A percentile compares a stretch with the other conserved stretches of the same genome.
Conservation (phyloP, 1,284 basidiomycete genomes). For the Moesziomyces parantarcticus region DNA sequence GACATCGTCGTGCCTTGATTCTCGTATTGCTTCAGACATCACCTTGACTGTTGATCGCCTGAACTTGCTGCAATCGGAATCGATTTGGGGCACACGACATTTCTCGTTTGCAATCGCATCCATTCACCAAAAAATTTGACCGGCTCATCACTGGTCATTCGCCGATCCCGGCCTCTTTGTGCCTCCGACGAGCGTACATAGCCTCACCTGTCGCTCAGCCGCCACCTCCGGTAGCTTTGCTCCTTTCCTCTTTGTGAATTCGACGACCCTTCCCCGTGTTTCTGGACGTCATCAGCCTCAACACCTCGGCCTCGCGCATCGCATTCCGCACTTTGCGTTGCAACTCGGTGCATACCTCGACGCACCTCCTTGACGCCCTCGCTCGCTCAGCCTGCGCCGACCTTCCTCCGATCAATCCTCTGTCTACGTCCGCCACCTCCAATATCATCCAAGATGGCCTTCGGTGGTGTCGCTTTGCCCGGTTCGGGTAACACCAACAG, state of each 20-base stretch:
- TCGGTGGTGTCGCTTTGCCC: constrained; percentile 51
- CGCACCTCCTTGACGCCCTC: constrained; percentile 20
- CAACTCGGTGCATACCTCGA: constrained; percentile 16
- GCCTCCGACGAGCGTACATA: constrained; percentile 7
- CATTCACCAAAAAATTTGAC: constrained; percentile 23
- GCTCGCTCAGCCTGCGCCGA: background rate
- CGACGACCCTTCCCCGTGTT: background rate
- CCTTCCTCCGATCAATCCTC: background rate
- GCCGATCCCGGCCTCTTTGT: constrained; percentile 17
- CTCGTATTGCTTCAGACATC: constrained; percentile 32
- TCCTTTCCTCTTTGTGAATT: constrained; percentile 9
- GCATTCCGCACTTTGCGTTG: background rate
- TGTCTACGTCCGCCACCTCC: constrained; percentile 3
- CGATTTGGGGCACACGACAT: too few species aligned
- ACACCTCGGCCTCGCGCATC: constrained; percentile 5
- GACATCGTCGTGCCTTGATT: constrained; percentile 27
- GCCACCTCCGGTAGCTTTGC: background rate
- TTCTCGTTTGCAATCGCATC: constrained; percentile 4
- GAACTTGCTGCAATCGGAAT: too few species aligned
- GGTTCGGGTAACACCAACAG: constrained; percentile 42
- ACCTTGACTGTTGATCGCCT: constrained; percentile 39
- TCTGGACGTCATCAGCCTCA: constrained; percentile 4
- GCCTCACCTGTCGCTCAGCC: constrained; percentile 6
- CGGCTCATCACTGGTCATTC: constrained; percentile 10
- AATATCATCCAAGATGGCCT: constrained; percentile 34